Evolutionary conservation across 2,329 filamentous ascomycete genomes (phyloP).

Genomic region (Cladosporium oxysporum): DNA sequence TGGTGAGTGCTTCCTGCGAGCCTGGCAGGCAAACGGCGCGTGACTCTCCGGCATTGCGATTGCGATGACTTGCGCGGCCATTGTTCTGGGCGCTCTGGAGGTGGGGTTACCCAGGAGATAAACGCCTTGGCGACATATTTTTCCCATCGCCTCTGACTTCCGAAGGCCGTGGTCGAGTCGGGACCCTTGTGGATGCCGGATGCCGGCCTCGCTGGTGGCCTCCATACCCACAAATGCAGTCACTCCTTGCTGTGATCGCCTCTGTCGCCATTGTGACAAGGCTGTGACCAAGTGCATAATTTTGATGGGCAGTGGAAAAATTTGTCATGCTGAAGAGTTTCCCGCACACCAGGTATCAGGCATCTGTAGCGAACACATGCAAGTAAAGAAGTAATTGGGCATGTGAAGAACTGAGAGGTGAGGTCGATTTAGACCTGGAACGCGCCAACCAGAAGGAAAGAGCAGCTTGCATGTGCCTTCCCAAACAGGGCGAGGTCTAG

Average conservation of each 20-base stretch:
- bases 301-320: neutral
- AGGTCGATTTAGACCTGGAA: neutral
- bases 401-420: neutral
- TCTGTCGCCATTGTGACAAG: constrained; percentile 7
- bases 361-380: neutral
- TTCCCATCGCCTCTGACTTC: constrained; percentile 6
- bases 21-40: neutral
- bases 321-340: neutral
- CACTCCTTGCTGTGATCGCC: neutral
- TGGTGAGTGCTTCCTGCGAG: neutral
- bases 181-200: neutral
- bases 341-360: neutral
- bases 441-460: constrained; percentile 1
- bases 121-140: constrained; percentile 5
- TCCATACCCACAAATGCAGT: neutral
- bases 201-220: neutral
- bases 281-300: neutral
- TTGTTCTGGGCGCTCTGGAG: neutral
- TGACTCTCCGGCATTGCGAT: neutral
- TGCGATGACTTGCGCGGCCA: neutral
- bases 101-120: neutral
- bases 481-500: neutral
- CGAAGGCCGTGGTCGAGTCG: neutral
- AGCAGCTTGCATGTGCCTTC: neutral
- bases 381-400: neutral